Base-by-base conservation (phyloP, 2,329 filamentous ascomycete genomes). In the Cordyceps javanica region DNA sequence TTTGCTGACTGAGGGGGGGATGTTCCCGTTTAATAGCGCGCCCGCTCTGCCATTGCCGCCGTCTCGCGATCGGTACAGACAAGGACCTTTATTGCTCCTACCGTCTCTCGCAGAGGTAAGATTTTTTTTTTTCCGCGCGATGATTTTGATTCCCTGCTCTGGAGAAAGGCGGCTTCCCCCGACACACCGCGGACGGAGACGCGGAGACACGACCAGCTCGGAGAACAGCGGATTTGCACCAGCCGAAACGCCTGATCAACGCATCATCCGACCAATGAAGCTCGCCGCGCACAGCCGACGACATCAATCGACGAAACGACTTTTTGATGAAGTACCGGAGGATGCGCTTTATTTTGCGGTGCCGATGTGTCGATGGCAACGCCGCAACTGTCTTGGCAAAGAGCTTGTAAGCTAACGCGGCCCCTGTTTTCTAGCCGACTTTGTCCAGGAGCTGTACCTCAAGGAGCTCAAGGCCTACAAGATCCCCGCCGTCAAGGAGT, bases 361-460 rank as follows among this genome's bases (percentile, higher is more conserved):
- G 38, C 3, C 25, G 36, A 34, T 28, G 6, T 25, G n/a, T n/a
- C n/a, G n/a, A n/a, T n/a, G n/a, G n/a, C n/a, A n/a, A n/a, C n/a
- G n/a, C n/a, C n/a, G n/a, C n/a, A n/a, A n/a, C n/a, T n/a, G n/a
- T n/a, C n/a, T n/a, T n/a, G n/a, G n/a, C n/a, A n/a, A n/a, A n/a
- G n/a, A n/a, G n/a, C n/a, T n/a, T n/a, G n/a, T n/a, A 55, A 49
- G 39, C 52, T 44, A 55, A 56, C 44, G 30, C 23, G 9, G 26
- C 58, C 19, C 19, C 11, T 41, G n/a, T 44, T 39, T 26, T 53
- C 63, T 72, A 97, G 94, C 90, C 85, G 94, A 99, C 76, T 86
- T 96, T 70, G 90, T 99, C 68, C 94, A 97, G 79, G 93, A 97
- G 74, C 85, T 99, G 72, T 99, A 99, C 83, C 86, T 99, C 68